A percentile compares a stretch with the other conserved stretches of the same genome.
Evolutionary conservation across 345 rosid genomes (phyloP).

Genomic region (Hypericum androsaemum): DNA sequence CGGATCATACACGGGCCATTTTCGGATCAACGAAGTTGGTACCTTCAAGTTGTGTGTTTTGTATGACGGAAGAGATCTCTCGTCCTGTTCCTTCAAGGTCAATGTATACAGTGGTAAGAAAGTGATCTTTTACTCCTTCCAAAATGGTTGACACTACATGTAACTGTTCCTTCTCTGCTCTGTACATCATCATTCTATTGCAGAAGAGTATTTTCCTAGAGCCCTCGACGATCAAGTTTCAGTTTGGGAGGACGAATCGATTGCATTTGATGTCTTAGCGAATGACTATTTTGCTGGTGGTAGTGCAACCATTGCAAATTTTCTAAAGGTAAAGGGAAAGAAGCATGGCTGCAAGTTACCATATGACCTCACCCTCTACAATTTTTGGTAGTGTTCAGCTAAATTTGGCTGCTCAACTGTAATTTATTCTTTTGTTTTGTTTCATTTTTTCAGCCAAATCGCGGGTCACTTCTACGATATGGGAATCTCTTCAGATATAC

Average conservation of each 20-base stretch:
- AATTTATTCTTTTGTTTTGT: conserved; percentile 3
- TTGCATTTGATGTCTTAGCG: conserved; percentile 52
- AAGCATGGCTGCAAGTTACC: neutral
- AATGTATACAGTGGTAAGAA: conserved; percentile 61
- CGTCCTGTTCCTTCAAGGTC: conserved; percentile 48
- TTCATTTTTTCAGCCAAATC: conserved; percentile 49
- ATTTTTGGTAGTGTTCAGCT: too few relatives aligned
- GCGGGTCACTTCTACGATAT: conserved; percentile 67
- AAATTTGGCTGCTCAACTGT: too few relatives aligned
- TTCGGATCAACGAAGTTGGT: conserved; percentile 53
- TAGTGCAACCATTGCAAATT: conserved; percentile 47
- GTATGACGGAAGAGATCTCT: conserved; percentile 34
- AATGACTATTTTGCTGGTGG: conserved; percentile 70
- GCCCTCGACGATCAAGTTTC: conserved; percentile 50
- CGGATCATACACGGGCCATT: conserved; percentile 63
- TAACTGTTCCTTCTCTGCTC: neutral
- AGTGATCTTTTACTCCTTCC: too few relatives aligned
- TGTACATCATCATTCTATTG: conserved; percentile 8
- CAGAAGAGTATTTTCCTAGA: conserved; percentile 83
- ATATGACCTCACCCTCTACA: neutral
- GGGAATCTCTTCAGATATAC: conserved; percentile 71
- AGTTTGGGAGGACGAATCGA: conserved; percentile 85
- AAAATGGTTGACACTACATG: conserved; percentile 7
- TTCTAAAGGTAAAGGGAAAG: conserved; percentile 46
- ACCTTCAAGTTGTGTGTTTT: conserved; percentile 57